Evolutionary conservation across 805 yeast species (phyloP).

Genomic region (Candida mattraensis): DNA sequence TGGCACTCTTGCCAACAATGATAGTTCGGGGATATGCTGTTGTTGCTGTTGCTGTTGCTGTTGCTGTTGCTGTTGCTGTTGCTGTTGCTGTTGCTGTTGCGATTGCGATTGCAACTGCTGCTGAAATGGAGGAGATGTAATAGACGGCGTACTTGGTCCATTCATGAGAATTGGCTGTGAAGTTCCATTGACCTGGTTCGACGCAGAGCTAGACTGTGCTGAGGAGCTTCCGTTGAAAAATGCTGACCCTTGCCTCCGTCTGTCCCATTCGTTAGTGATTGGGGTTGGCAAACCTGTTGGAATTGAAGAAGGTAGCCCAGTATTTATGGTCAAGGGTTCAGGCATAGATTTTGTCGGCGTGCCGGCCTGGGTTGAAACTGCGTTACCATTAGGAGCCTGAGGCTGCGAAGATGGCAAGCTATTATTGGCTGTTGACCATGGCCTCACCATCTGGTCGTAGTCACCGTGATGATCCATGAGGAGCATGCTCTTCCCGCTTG

Average conservation of each 20-base stretch:
- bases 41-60: conserved; percentile 24
- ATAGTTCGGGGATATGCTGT: conserved; percentile 54
- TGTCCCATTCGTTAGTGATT: conserved; percentile 41
- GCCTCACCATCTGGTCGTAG: conserved; percentile 48
- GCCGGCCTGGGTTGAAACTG: conserved; percentile 8
- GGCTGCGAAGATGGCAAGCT: conserved; percentile 7
- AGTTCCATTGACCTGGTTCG: conserved; percentile 15
- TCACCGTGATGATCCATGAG: conserved; percentile 47
- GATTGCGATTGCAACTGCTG: conserved; percentile 20
- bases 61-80: conserved; percentile 20
- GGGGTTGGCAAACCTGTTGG: conserved; percentile 30
- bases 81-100: conserved; percentile 20
- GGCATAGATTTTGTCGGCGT: conserved; percentile 24
- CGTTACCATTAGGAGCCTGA: conserved; percentile 4
- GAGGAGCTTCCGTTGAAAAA: conserved; percentile 40
- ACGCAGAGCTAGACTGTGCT: conserved; percentile 7
- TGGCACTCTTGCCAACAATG: conserved; percentile 75
- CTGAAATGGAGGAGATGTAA: conserved; percentile 27
- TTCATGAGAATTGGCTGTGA: conserved; percentile 16
- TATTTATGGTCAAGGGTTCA: conserved; percentile 21
- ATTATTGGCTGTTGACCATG: conserved; percentile 21
- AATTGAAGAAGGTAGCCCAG: conserved; percentile 21
- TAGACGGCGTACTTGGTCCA: conserved; percentile 20
- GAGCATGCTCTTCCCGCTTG: conserved; percentile 43
- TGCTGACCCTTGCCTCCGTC: conserved; percentile 55